phyloP scores from a whole-genome alignment of 371 early-diverging fungal species.

The Conidiobolus incongruus region DNA sequence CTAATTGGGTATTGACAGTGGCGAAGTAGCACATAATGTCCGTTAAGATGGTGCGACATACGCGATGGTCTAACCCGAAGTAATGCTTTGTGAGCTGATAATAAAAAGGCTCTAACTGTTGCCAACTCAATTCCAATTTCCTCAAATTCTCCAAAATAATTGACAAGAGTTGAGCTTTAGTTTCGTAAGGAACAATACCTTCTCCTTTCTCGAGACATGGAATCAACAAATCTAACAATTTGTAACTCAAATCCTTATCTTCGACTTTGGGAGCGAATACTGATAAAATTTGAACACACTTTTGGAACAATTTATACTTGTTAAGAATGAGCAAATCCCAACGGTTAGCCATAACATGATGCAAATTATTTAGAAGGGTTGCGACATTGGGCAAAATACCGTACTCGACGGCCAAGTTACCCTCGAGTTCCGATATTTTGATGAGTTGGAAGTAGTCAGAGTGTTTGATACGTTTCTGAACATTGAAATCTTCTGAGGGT shows the following conservation, averaged over 20 bases:
- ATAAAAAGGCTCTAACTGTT: slow-evolving; percentile 23
- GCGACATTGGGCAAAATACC: slow-evolving; percentile 37
- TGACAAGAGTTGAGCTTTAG: slow-evolving; percentile 60
- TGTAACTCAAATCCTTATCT: slow-evolving; percentile 31
- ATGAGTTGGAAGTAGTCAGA: too few species aligned
- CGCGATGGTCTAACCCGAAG: slow-evolving; percentile 21
- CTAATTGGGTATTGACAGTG: slow-evolving; percentile 25
- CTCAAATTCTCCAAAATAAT: slow-evolving; percentile 52
- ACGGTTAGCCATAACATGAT: slow-evolving; percentile 14
- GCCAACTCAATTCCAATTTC: too few species aligned
- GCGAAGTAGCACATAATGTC: slow-evolving; percentile 37
- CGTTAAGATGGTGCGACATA: slow-evolving; percentile 29
- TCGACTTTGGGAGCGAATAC: slow-evolving; percentile 48
- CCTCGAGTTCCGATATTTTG: too few species aligned
- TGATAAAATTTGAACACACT: slow-evolving; percentile 60
- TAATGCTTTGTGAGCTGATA: slow-evolving; percentile 33
- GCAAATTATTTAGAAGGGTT: slow-evolving; percentile 30
- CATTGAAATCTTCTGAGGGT: too few species aligned
- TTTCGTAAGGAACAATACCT: slow-evolving; percentile 44
- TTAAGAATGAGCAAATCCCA: too few species aligned
- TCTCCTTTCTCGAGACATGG: slow-evolving; percentile 54
- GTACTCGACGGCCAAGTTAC: too few species aligned
- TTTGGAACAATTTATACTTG: slow-evolving; percentile 29
- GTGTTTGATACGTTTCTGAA: too few species aligned
- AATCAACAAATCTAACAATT: slow-evolving; percentile 51